Conservation (phyloP, 2,329 filamentous ascomycete genomes). For the Periglandula ipomoeae region DNA sequence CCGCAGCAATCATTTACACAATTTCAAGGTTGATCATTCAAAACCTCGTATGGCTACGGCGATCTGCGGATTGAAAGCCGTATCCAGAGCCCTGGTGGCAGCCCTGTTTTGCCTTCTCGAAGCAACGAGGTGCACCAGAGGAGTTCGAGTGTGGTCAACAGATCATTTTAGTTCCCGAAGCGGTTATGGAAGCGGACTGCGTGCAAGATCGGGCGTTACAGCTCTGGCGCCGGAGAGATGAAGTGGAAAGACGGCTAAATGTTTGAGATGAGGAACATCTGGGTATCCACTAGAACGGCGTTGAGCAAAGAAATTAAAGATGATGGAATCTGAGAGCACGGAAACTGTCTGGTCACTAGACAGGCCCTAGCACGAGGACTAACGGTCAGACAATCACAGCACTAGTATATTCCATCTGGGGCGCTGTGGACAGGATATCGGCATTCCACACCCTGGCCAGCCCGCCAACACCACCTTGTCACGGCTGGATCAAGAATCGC, state of each 20-base stretch:
- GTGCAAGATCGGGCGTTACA: neutral
- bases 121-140: neutral
- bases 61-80: conserved; percentile 1
- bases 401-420: neutral
- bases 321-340: neutral
- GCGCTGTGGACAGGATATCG: neutral
- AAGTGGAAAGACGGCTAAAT: neutral
- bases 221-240: neutral
- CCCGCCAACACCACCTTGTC: conserved; percentile 5
- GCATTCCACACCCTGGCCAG: conserved; percentile 2
- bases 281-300: neutral
- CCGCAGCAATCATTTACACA: conserved; percentile 10
- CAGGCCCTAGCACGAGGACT: conserved; percentile 2
- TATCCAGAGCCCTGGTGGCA: conserved; percentile 6
- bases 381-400: conserved; percentile 2
- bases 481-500: conserved; percentile 10
- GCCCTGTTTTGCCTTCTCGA: neutral
- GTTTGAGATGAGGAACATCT: neutral
- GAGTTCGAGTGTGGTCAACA: neutral
- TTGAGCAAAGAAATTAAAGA: neutral
- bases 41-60: no score
- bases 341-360: neutral
- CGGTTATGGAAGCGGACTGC: neutral
- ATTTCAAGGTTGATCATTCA: neutral
- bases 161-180: neutral